Percentiles rank a stretch among this genome's conserved stretches.
phyloP scores from a whole-genome alignment of 164 flowering plant genomes.

The Akebia trifoliata region DNA sequence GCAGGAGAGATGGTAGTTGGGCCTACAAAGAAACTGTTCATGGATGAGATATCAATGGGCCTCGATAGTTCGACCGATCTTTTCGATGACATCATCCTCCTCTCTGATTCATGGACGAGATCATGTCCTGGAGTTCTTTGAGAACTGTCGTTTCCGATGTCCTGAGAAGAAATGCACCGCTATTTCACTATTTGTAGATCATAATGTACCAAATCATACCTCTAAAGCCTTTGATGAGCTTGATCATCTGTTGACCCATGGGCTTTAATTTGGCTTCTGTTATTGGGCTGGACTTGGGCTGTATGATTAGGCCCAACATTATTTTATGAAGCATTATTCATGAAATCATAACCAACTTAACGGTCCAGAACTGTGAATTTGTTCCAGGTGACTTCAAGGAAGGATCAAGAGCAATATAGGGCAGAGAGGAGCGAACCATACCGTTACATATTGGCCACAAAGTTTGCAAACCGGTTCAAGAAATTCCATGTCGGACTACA shows the following conservation, averaged over 20 bases:
- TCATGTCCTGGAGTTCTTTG: slow-evolving; percentile 72
- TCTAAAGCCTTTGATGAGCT: too few species aligned
- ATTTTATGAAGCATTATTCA: too few species aligned
- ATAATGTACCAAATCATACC: too few species aligned
- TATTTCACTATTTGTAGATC: too few species aligned
- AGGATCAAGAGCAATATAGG: slow-evolving; percentile 97
- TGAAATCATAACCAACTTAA: too few species aligned
- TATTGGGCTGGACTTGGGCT: too few species aligned
- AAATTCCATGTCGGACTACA: slow-evolving; percentile 63
- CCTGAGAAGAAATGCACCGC: slow-evolving; percentile 92
- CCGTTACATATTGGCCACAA: slow-evolving; percentile 61
- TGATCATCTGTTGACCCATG: too few species aligned
- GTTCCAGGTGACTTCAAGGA: slow-evolving; percentile 80
- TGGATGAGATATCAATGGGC: slow-evolving; percentile 99
- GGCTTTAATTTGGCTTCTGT: too few species aligned
- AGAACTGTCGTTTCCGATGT: slow-evolving; percentile 70
- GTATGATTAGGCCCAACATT: too few species aligned
- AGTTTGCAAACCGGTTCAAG: slow-evolving; percentile 63
- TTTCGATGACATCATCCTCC: slow-evolving; percentile 80
- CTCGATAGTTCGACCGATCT: slow-evolving; percentile 97
- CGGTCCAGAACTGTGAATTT: too few species aligned
- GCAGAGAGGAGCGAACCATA: slow-evolving; percentile 58
- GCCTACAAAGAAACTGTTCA: slow-evolving; percentile 82
- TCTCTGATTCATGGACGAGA: slow-evolving; percentile 85
- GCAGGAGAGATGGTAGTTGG: slow-evolving; percentile 98